Conservation (phyloP, 768 basidiomycete genomes). For the Suillus placidus region DNA sequence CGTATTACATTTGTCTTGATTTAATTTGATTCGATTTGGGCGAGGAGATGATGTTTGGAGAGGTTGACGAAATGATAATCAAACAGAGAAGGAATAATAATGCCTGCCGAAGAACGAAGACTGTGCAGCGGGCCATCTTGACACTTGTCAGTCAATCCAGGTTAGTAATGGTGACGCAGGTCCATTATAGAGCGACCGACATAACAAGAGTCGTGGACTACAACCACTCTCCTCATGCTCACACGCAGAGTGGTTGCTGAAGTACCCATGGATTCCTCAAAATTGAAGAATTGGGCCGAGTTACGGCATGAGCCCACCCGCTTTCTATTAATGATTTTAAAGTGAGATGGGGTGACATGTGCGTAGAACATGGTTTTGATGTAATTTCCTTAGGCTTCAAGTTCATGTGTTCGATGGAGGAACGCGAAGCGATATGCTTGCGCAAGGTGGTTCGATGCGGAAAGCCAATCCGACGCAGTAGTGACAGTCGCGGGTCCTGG, state of each 20-base stretch:
- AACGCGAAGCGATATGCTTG: slow-evolving; percentile 28
- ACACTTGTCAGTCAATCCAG: neutral
- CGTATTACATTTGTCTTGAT: neutral
- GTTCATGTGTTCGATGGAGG: slow-evolving; percentile 29
- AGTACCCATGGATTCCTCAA: slow-evolving; percentile 12
- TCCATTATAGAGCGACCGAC: neutral
- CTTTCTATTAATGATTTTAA: slow-evolving; percentile 26
- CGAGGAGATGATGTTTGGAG: neutral
- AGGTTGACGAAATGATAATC: neutral
- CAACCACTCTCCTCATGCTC: neutral
- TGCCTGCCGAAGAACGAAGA: neutral
- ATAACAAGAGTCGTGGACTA: neutral
- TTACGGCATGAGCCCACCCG: slow-evolving; percentile 20
- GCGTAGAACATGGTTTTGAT: slow-evolving; percentile 29
- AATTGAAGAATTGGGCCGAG: slow-evolving; percentile 25
- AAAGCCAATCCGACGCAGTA: slow-evolving; percentile 26
- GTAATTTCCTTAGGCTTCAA: slow-evolving; percentile 28
- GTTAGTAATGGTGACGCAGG: too few relatives aligned
- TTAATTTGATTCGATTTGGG: neutral
- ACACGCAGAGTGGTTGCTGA: neutral
- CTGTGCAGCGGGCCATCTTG: neutral
- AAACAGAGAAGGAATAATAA: too few relatives aligned
- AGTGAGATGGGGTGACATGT: slow-evolving; percentile 11
- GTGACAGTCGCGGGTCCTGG: slow-evolving; percentile 11
- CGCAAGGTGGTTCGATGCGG: slow-evolving; percentile 21